phyloP scores from a whole-genome alignment of 306 rosid species.

The Rosa multiflora region DNA sequence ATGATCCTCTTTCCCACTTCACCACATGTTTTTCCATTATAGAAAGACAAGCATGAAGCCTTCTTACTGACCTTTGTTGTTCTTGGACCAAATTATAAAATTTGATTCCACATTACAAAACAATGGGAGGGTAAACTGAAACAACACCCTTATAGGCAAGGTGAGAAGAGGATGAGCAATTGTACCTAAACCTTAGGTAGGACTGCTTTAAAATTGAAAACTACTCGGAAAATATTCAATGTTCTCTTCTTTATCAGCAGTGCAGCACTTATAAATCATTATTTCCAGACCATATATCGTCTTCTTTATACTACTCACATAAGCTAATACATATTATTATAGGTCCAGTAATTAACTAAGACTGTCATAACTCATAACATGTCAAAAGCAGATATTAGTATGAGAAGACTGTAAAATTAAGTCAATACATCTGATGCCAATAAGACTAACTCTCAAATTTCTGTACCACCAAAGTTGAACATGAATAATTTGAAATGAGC shows the following conservation, averaged over 20 bases:
- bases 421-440: neutral
- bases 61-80: conserved; percentile 1
- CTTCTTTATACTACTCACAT: neutral
- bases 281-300: neutral
- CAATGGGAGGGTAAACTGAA: neutral
- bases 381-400: neutral
- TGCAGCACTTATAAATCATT: neutral
- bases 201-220: neutral
- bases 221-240: neutral
- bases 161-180: neutral
- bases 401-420: neutral
- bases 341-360: neutral
- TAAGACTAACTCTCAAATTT: neutral
- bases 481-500: conserved; percentile 22
- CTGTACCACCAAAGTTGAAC: neutral
- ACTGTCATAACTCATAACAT: neutral
- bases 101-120: neutral
- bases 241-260: neutral
- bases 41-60: neutral
- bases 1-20: neutral
- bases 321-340: neutral
- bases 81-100: neutral
- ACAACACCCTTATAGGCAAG: neutral
- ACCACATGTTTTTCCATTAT: neutral
- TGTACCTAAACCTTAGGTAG: neutral